phyloP scores from a whole-genome alignment of 2,329 filamentous ascomycete species.

The Fusarium falciforme region DNA sequence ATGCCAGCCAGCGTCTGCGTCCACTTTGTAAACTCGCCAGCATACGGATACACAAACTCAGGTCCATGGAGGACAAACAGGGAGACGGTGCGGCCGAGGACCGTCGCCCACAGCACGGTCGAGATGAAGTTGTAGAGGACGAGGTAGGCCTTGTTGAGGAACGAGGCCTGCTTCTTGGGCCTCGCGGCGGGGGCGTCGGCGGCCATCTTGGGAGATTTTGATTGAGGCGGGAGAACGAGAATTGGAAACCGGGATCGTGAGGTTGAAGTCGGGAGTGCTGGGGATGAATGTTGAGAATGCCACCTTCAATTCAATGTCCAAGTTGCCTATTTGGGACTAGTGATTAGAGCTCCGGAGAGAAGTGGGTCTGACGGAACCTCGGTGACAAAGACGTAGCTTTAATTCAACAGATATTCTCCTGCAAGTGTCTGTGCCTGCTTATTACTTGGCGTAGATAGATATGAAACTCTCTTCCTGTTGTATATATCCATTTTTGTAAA shows the following conservation, averaged over 20 bases:
- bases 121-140: constrained; percentile 87
- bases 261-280: background rate
- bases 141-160: constrained; percentile 75
- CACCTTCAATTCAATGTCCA: constrained; percentile 20
- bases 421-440: too few species aligned
- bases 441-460: too few species aligned
- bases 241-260: background rate
- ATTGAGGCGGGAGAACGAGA: background rate
- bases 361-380: background rate
- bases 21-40: constrained; percentile 77
- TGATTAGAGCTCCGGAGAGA: background rate
- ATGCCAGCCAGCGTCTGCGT: constrained; percentile 86
- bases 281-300: constrained; percentile 35
- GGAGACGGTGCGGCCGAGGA: constrained; percentile 75
- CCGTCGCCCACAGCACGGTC: constrained; percentile 79
- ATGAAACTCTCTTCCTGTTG: too few species aligned
- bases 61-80: constrained; percentile 67
- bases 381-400: too few species aligned
- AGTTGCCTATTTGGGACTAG: constrained; percentile 33
- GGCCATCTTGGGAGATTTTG: constrained; percentile 30
- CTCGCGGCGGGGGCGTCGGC: constrained; percentile 35
- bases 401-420: background rate
- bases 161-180: constrained; percentile 43
- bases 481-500: too few species aligned
- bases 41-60: constrained; percentile 67